Conservation (phyloP, 192 early-diverging fungal genomes). For the Allomyces macrogynus region DNA sequence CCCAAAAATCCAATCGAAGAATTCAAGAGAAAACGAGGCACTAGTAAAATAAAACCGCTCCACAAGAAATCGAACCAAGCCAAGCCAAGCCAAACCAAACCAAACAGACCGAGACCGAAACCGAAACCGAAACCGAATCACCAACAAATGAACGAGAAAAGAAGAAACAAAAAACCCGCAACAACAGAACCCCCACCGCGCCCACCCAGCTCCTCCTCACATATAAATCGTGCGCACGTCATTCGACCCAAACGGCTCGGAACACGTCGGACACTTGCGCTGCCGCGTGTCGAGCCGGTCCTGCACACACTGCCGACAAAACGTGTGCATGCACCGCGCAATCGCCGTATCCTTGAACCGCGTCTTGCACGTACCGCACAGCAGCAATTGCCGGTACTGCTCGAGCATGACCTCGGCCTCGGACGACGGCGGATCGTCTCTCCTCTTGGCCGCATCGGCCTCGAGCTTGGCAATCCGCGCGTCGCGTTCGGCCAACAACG, state of each 20-base stretch:
- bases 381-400: background rate
- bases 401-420: background rate
- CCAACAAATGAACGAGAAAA: background rate
- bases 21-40: too few relatives aligned
- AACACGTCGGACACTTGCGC: slow-evolving; percentile 83
- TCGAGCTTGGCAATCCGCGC: background rate
- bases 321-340: slow-evolving; percentile 82
- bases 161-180: background rate
- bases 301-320: slow-evolving; percentile 86
- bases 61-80: too few relatives aligned
- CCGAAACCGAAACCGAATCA: background rate
- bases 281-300: slow-evolving; percentile 65
- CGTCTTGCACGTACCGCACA: slow-evolving; percentile 57
- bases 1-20: too few relatives aligned
- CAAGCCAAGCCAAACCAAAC: slow-evolving; percentile 2
- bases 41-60: too few relatives aligned
- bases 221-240: slow-evolving; percentile 66
- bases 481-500: background rate
- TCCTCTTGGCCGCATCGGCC: background rate
- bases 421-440: background rate
- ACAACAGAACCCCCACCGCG: background rate
- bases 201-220: slow-evolving; percentile 14
- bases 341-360: slow-evolving; percentile 31
- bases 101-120: slow-evolving; percentile 2
- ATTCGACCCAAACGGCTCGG: slow-evolving; percentile 56